Conservation (phyloP, 2,329 filamentous ascomycete genomes). For the Colletotrichum sp. region DNA sequence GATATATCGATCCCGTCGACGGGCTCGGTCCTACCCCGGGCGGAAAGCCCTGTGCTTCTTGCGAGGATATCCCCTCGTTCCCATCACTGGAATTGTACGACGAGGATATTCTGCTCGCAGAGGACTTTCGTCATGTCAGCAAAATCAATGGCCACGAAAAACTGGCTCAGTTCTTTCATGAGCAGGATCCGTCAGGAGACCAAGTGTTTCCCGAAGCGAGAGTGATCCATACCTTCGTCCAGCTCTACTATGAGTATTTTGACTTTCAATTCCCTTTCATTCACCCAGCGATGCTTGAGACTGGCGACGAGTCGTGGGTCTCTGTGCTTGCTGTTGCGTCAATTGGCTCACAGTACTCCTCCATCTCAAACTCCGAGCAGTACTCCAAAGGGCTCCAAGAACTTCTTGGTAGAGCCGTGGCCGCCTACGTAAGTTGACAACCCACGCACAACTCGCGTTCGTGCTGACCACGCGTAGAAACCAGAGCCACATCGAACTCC, state of each 20-base stretch:
- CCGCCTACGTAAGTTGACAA: neutral
- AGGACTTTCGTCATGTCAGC: neutral
- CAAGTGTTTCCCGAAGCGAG: neutral
- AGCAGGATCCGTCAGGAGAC: accelerated
- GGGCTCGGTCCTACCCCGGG: neutral
- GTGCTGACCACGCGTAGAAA: accelerated
- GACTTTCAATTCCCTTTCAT: neutral
- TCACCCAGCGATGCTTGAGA: neutral
- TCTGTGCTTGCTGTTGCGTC: neutral
- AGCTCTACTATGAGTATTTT: neutral
- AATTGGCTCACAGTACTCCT: neutral
- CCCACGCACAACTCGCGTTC: neutral
- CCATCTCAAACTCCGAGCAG: neutral
- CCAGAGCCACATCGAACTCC: neutral
- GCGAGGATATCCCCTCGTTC: neutral
- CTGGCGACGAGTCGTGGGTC: neutral
- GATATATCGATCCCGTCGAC: neutral
- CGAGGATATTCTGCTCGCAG: neutral
- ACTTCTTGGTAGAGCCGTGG: neutral
- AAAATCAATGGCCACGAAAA: neutral
- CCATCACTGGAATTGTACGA: neutral
- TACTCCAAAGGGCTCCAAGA: neutral
- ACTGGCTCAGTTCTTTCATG: neutral
- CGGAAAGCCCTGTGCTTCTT: neutral
- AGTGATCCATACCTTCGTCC: neutral